Evolutionary conservation across 805 yeast genomes (phyloP).

Genomic region (Yamadazyma olivae): DNA sequence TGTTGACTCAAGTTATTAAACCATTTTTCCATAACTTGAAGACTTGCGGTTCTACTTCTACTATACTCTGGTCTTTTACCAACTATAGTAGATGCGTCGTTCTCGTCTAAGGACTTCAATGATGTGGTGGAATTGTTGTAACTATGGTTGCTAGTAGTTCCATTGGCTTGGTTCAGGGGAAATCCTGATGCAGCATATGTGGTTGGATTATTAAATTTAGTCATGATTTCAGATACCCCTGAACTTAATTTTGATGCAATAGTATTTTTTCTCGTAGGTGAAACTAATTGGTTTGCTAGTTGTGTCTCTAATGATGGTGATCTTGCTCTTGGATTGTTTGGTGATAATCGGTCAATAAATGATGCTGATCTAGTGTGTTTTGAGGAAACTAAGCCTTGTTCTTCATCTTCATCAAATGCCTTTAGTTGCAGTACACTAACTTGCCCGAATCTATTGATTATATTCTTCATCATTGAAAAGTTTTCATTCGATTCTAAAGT

Average conservation of each 20-base stretch:
- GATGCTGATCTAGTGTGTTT: constrained; percentile 19
- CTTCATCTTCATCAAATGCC: constrained; percentile 12
- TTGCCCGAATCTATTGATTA: constrained; percentile 33
- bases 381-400: constrained; percentile 6
- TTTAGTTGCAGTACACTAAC: constrained; percentile 25
- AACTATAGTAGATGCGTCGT: constrained; percentile 6
- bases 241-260: constrained; percentile 36
- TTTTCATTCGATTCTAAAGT: constrained; percentile 16
- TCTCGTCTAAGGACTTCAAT: constrained; percentile 29
- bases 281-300: constrained; percentile 7
- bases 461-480: constrained; percentile 28
- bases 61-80: constrained; percentile 23
- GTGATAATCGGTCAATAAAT: constrained; percentile 27
- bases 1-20: constrained; percentile 27
- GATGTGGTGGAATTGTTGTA: constrained; percentile 26
- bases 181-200: neutral
- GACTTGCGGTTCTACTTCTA: constrained; percentile 33
- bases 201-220: constrained; percentile 25
- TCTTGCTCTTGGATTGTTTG: constrained; percentile 34
- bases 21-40: constrained; percentile 44
- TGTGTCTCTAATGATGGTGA: constrained; percentile 28
- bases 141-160: neutral
- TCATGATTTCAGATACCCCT: constrained; percentile 43
- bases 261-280: constrained; percentile 25
- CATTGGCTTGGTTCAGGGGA: too few relatives aligned